phyloP scores from a whole-genome alignment of 2,329 filamentous ascomycete genomes.

The Trichoderma brevicompactum region DNA sequence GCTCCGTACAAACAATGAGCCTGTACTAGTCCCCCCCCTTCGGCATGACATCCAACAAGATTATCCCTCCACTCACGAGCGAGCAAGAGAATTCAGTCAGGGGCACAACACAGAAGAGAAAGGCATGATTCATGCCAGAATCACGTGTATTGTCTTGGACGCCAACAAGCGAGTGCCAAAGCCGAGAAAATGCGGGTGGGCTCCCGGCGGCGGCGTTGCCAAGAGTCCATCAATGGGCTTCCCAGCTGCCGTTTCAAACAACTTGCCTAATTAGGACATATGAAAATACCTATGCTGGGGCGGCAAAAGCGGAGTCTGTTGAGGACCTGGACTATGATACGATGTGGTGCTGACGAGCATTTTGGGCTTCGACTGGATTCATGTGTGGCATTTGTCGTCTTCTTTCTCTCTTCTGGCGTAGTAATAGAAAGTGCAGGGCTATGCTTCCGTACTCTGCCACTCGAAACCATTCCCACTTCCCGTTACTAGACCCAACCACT shows the following conservation, averaged over 20 bases:
- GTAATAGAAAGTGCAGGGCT: no score
- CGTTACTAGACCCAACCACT: no score
- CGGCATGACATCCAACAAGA: background rate
- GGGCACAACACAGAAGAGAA: no score
- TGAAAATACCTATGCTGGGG: background rate
- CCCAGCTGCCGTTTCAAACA: slow-evolving; percentile 20
- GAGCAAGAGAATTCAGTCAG: background rate
- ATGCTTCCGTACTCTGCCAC: no score
- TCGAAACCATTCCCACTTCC: no score
- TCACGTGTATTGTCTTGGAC: slow-evolving; percentile 6
- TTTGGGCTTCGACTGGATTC: background rate
- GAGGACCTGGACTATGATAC: background rate
- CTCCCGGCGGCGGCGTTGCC: slow-evolving; percentile 5
- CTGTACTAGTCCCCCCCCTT: no score
- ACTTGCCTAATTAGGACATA: slow-evolving; percentile 16
- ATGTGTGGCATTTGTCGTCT: no score
- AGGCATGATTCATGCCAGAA: background rate
- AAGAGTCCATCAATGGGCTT: slow-evolving; percentile 4
- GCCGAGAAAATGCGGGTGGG: background rate
- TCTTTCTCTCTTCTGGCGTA: no score
- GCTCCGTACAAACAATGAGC: no score
- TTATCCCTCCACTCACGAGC: background rate
- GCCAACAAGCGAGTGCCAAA: background rate
- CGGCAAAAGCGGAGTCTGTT: background rate
- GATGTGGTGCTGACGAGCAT: slow-evolving; percentile 1